Conservation (phyloP, 306 rosid species). For the Spatholobus suberectus region DNA sequence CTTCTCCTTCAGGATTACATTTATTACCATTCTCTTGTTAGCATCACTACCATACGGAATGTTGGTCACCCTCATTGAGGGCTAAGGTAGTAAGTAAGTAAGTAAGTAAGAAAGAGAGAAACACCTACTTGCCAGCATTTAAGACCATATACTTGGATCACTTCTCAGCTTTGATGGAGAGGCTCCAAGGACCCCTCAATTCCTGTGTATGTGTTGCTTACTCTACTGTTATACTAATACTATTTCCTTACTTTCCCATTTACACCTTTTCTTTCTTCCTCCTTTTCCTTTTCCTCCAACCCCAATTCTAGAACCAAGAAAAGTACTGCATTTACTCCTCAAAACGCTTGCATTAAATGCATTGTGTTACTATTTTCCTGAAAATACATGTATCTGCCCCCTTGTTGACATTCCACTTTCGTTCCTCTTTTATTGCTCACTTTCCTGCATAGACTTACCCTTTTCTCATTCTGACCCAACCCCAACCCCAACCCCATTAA, state of each 20-base stretch:
- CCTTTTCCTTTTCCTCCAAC: slow-evolving; percentile 34
- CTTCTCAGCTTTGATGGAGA: slow-evolving; percentile 69
- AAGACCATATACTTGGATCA: slow-evolving; percentile 20
- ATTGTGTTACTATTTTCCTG: slow-evolving; percentile 44
- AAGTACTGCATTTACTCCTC: slow-evolving; percentile 57
- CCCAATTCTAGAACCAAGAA: slow-evolving; percentile 48
- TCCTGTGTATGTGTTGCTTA: slow-evolving; percentile 65
- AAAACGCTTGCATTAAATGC: slow-evolving; percentile 62
- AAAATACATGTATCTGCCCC: slow-evolving; percentile 36
- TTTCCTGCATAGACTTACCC: slow-evolving; percentile 40
- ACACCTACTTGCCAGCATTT: background rate
- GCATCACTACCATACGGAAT: slow-evolving; percentile 64
- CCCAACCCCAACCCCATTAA: slow-evolving; percentile 36
- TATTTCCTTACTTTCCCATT: background rate
- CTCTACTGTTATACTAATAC: background rate
- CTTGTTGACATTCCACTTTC: slow-evolving; percentile 46
- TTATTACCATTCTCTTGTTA: slow-evolving; percentile 72
- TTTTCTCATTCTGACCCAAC: slow-evolving; percentile 42
- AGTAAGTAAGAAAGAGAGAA: too few relatives aligned
- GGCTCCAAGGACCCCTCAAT: slow-evolving; percentile 86
- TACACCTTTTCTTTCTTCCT: slow-evolving; percentile 8
- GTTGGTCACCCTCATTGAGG: slow-evolving; percentile 56
- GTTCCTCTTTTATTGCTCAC: slow-evolving; percentile 44
- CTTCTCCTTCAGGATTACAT: slow-evolving; percentile 62
- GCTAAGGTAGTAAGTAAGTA: too few relatives aligned